phyloP scores from a whole-genome alignment of 768 basidiomycete genomes.

The Baorangia bicolor region DNA sequence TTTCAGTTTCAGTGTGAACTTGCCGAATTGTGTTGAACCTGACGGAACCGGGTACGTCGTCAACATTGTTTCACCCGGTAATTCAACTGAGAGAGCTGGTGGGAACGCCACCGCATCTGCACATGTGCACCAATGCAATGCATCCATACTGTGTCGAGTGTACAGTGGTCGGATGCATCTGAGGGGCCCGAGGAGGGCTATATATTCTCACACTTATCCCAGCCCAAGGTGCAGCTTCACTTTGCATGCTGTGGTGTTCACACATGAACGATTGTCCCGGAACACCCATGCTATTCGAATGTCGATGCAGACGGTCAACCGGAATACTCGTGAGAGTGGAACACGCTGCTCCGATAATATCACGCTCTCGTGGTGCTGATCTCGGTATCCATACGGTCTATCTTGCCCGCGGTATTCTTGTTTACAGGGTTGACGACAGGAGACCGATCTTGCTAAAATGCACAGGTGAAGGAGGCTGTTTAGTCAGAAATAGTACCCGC shows the following conservation, averaged over 20 bases:
- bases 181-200: no score
- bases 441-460: not conserved
- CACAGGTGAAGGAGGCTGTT: not conserved
- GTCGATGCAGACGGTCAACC: no score
- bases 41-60: no score
- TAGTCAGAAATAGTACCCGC: not conserved
- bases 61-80: no score
- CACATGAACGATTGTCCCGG: not conserved
- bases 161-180: no score
- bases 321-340: not conserved
- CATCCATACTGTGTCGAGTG: no score
- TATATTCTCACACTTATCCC: no score
- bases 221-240: not conserved
- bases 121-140: no score
- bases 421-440: not conserved
- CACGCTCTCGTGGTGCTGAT: not conserved
- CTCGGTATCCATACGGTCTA: not conserved
- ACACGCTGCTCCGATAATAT: not conserved
- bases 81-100: no score
- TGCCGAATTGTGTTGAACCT: not conserved
- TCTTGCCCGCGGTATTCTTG: not conserved
- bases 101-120: no score
- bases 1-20: no score
- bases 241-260: not conserved
- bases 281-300: no score